phyloP scores from a whole-genome alignment of 345 rosid genomes.

The Hibiscus trionum region DNA sequence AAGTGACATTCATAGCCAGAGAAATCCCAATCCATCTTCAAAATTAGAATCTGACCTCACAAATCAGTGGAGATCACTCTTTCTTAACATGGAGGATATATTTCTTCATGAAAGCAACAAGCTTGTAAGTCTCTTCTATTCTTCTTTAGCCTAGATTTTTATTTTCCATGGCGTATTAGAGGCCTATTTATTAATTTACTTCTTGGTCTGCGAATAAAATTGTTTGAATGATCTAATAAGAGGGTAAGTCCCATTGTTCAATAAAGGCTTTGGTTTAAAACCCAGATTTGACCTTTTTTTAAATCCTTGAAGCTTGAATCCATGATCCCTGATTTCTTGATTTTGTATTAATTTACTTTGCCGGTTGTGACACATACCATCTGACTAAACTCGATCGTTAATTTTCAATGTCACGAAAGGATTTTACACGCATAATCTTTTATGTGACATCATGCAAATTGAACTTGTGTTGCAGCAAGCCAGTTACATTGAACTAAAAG shows the following conservation, averaged over 20 bases:
- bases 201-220: neutral
- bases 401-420: neutral
- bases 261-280: slow-evolving; percentile 4
- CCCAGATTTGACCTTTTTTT: neutral
- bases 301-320: neutral
- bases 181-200: neutral
- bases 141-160: neutral
- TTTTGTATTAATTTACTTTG: neutral
- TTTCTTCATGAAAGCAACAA: slow-evolving; percentile 54
- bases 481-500: slow-evolving; percentile 37
- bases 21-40: slow-evolving; percentile 28
- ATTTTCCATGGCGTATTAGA: neutral
- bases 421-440: neutral
- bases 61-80: slow-evolving; percentile 76
- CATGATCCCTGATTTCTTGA: neutral
- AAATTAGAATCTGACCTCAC: slow-evolving; percentile 51
- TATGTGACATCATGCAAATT: slow-evolving; percentile 4
- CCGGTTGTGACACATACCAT: neutral
- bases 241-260: neutral
- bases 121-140: slow-evolving; percentile 49
- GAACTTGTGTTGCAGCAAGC: slow-evolving; percentile 45
- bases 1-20: slow-evolving; percentile 25
- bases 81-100: slow-evolving; percentile 69
- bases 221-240: neutral
- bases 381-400: neutral